phyloP scores from a whole-genome alignment of 2,329 filamentous ascomycete species.

The Huntiella moniliformis region DNA sequence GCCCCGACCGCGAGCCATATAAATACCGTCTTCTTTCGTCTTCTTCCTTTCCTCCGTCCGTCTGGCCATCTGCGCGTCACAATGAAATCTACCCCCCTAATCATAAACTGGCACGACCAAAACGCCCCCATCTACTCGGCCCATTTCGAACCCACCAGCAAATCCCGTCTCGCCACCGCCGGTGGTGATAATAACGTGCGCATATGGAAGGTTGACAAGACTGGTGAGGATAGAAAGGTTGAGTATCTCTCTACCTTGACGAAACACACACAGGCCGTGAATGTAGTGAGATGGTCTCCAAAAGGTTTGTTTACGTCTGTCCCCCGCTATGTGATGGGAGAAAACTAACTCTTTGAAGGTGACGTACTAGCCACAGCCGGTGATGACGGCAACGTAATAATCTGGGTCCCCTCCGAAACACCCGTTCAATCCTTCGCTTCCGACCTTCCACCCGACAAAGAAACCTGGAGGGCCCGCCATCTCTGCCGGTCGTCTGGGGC shows the following conservation, averaged over 20 bases:
- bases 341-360: constrained; percentile 31
- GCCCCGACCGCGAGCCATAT: too few species aligned
- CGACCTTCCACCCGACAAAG: constrained; percentile 78
- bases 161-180: constrained; percentile 78
- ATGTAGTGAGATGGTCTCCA: constrained; percentile 90
- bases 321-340: constrained; percentile 10
- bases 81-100: constrained; percentile 93
- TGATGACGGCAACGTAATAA: constrained; percentile 89
- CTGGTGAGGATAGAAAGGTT: constrained; percentile 72
- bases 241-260: constrained; percentile 79
- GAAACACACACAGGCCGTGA: constrained; percentile 93
- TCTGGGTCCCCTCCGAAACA: constrained; percentile 81
- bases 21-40: not conserved
- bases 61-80: constrained; percentile 17
- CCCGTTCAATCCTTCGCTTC: constrained; percentile 56
- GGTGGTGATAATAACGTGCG: constrained; percentile 94
- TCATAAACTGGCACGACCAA: constrained; percentile 97
- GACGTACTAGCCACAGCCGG: constrained; percentile 88
- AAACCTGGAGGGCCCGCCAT: constrained; percentile 90
- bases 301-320: constrained; percentile 35
- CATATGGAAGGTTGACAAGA: constrained; percentile 76
- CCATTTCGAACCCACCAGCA: constrained; percentile 85
- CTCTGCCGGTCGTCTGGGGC: constrained; percentile 92
- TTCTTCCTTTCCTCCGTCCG: not conserved
- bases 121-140: constrained; percentile 94